Evolutionary conservation across 352 stramenopile genomes (phyloP), one percentile per base, ranked within the genome.

Genomic region (Phytophthora constricta): DNA sequence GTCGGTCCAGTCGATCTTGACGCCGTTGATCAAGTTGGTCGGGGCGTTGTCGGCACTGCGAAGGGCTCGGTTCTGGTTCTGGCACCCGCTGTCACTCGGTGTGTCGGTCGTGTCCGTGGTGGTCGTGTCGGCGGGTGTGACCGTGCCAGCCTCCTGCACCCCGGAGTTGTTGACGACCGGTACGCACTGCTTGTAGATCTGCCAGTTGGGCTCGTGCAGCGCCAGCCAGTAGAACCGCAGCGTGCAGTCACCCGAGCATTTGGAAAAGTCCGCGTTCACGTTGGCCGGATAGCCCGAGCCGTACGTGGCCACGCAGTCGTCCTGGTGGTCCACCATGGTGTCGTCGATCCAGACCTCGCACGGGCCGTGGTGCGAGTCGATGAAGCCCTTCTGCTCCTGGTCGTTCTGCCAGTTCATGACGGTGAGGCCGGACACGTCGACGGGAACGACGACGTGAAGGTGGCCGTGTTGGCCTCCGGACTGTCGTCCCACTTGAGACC

Each of bases 291-390:
- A 78, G 9, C 54, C 50, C 11, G 68, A 56, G 45, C 64, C 64
- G 26, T 72, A 76, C 4, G 41, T 58, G 28, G 68, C 68, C 13
- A 72, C 68, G 31, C 81, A 90, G 62, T 90, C 76, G 50, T 86
- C 65, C 17, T 85, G 72, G 27, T 83, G 72, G 31, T 76, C 55
- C 25, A 87, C 70, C 63, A 64, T 74, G 2, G 61, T 76, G 58
- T 90, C 65, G 58, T 82, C 70, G 50, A 90, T 82, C 77, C 77
- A 90, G 50, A 80, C 65, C 59, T 90, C 79, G 41, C 81, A 90
- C 33, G 81, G 79, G 17, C 81, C 81, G 23, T 75, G 70, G 65
- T 89, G 80, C 46, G 72, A 84, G 25, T 71, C 73, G 20, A 89
- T 70, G 50, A 89, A 89, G 9, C 80, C 77, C 37, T 72, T 74